Evolutionary conservation across 139 green algal species (phyloP), one percentile per base, ranked within the genome.

Genomic region (Picochlorum sp.): DNA sequence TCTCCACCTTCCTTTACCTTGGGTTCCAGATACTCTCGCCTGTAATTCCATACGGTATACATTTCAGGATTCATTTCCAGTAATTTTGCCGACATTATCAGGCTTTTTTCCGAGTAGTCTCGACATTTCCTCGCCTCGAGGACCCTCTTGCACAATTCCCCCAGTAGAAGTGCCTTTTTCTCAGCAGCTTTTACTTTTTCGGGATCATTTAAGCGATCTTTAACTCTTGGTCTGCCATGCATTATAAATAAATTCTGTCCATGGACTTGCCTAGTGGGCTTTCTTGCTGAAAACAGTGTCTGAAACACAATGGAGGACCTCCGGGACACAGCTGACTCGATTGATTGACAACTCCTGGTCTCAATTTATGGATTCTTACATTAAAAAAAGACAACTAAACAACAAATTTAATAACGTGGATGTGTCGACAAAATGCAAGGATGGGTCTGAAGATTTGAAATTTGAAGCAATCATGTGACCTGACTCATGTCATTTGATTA

Each of bases 1-100:
- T 76, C 70, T 3, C 68, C 70, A 8, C 81, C 77, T 12, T 55
- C 50, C 0, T 63, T 55, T 40, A 72, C 29, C 24, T 61, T 67
- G 3, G 63, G 33, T 7, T 50, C 3, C 35, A 94, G 62, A 2
- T 75, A 76, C 62, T 89, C 79, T 1, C 85, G 67, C 7, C 89
- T 63, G 36, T 81, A 89, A 68, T 95, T 95, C 91, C 91, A 98
- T 6, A 89, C 77, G 1, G 86, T 95, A 72, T 94, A 96, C 43
- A 91, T 76, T 71, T 97, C 85, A 7, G 79, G 86, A 51, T 90
- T 90, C 14, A 87, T 69, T 61, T 89, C 72, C 31, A 90, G 53
- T 16, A 93, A 72, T 57, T 69, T 76, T 14, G 49, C 69, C n/a
- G 61, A 37, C 9, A 81, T 35, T 3, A 37, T 52, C 33, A 88